These are phyloP conservation scores for Metschnikowia koreensis DNA, from an alignment of 805 yeast genomes.

Conservation along the genomic window DNA sequence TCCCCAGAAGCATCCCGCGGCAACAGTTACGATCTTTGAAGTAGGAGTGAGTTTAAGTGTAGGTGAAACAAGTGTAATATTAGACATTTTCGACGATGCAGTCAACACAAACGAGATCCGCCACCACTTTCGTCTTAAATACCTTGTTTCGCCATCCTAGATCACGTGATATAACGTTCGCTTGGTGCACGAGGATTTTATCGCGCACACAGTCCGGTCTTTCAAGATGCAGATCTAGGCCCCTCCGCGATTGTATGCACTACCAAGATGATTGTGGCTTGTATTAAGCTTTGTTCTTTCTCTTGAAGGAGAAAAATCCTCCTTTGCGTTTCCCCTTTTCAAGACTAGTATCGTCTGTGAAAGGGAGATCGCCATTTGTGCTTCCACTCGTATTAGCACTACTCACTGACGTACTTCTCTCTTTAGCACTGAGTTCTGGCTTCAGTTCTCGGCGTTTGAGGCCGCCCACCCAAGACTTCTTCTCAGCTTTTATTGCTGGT, in stretches of 20 bases:
- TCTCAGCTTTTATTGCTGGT: slow-evolving; percentile 22
- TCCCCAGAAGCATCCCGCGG: slow-evolving; percentile 83
- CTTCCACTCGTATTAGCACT: slow-evolving; percentile 17
- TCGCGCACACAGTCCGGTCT: not conserved
- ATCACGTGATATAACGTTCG: slow-evolving; percentile 14
- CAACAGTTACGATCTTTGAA: slow-evolving; percentile 40
- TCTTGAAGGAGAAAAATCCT: slow-evolving; percentile 39
- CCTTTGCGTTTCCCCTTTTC: slow-evolving; percentile 21
- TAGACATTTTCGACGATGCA: not conserved
- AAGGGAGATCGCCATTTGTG: slow-evolving; percentile 4
- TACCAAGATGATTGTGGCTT: not conserved
- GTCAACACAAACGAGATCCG: not conserved
- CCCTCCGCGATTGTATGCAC: not conserved
- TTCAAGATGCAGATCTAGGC: not conserved
- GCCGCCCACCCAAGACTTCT: slow-evolving; percentile 43
- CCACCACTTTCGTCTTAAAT: not conserved
- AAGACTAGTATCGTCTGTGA: slow-evolving; percentile 3
- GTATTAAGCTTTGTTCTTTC: slow-evolving; percentile 18
- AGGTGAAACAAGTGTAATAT: slow-evolving; percentile 27
- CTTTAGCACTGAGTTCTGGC: slow-evolving; percentile 17
- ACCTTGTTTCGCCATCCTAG: not conserved
- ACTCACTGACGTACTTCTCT: slow-evolving; percentile 23
- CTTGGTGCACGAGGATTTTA: not conserved
- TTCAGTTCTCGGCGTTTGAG: slow-evolving; percentile 31
- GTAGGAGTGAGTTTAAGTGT: slow-evolving; percentile 34